These are phyloP conservation scores for Cardamine resedifolia DNA, from an alignment of 345 rosid species.

Conservation along the genomic window DNA sequence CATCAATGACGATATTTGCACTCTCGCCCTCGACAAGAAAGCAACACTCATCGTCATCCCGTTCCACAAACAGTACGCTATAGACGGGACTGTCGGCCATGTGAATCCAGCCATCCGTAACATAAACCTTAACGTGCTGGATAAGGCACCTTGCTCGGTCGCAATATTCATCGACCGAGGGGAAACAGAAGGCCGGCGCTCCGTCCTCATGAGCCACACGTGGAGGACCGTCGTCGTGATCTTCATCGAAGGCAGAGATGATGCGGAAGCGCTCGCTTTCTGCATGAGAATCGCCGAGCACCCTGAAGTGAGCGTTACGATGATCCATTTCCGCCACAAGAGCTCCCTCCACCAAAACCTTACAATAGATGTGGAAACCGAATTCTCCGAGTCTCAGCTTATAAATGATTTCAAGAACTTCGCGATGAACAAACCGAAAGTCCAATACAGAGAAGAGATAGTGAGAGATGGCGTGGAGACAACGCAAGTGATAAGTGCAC, in stretches of 20 bases:
- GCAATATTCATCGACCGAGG: constrained; percentile 52
- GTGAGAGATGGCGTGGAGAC: constrained; percentile 43
- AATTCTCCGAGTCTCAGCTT: constrained; percentile 4
- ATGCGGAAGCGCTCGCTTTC: constrained; percentile 37
- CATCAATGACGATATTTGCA: constrained; percentile 60
- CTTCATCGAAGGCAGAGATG: constrained; percentile 42
- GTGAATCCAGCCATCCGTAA: constrained; percentile 32
- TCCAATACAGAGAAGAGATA: constrained; percentile 35
- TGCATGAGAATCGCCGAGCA: constrained; percentile 39
- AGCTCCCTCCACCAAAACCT: not conserved
- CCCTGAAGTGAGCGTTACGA: constrained; percentile 34
- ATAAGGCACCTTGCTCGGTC: constrained; percentile 52
- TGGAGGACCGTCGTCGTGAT: constrained; percentile 39
- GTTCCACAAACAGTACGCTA: constrained; percentile 47
- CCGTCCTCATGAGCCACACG: constrained; percentile 9
- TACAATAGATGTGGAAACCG: not conserved
- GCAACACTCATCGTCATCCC: constrained; percentile 52
- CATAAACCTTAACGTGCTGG: constrained; percentile 51
- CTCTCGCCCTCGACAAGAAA: constrained; percentile 55
- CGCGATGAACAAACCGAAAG: constrained; percentile 19
- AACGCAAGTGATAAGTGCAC: constrained; percentile 35
- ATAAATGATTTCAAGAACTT: constrained; percentile 33
- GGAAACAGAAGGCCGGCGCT: constrained; percentile 14
- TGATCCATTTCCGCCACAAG: constrained; percentile 38
- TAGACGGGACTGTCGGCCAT: constrained; percentile 40